Evolutionary conservation across 345 rosid species (phyloP).

Genomic region (Arabis hirsuta): DNA sequence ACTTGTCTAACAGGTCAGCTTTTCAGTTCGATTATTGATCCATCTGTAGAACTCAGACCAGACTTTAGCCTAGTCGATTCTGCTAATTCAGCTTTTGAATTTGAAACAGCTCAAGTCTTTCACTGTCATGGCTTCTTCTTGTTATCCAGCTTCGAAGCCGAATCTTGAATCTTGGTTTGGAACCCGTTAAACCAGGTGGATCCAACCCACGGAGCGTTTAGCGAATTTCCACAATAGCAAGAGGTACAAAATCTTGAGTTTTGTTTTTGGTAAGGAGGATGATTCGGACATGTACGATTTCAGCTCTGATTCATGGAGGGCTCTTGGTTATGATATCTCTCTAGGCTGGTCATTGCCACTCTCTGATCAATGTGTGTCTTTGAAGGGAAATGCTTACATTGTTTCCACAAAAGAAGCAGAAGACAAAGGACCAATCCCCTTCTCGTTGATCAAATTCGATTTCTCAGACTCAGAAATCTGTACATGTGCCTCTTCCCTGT

Average conservation of each 20-base stretch:
- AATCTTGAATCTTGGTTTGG: background rate
- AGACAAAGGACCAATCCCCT: background rate
- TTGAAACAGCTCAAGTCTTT: background rate
- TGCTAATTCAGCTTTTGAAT: background rate
- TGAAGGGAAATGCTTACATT: background rate
- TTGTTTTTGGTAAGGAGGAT: accelerated
- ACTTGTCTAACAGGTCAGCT: background rate
- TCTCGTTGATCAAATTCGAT: background rate
- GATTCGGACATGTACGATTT: background rate
- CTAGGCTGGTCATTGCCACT: background rate
- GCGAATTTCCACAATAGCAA: background rate
- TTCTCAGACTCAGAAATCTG: background rate
- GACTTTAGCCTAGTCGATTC: background rate
- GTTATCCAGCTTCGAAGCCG: background rate
- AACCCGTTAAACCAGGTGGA: slow-evolving; percentile 1
- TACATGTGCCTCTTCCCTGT: too few species aligned
- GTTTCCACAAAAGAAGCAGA: too few species aligned
- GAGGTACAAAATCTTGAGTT: slow-evolving; percentile 1
- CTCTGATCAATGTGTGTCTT: background rate
- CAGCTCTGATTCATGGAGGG: background rate
- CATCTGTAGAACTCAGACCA: background rate
- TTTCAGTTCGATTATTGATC: too few species aligned
- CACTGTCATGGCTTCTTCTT: background rate
- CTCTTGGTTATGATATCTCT: background rate
- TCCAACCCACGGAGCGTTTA: background rate